Percentiles rank a stretch among this genome's conserved stretches.
Conservation (phyloP, 371 early-diverging fungal genomes). For the Saksenaea vasiformis region DNA sequence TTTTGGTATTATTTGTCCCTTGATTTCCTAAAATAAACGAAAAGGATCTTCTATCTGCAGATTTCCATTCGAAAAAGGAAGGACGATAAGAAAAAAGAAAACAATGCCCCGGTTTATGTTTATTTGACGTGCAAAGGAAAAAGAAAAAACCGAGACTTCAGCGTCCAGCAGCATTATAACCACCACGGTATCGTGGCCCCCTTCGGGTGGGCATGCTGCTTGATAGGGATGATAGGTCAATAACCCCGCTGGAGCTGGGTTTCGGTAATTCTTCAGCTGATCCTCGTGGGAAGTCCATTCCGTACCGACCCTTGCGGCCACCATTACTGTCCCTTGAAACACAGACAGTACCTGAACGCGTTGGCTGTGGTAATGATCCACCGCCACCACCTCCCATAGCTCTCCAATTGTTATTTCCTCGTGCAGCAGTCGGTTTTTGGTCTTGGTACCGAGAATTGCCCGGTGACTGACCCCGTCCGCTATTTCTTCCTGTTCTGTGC, state of each 20-base stretch:
- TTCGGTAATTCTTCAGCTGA: not conserved
- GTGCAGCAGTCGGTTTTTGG: not conserved
- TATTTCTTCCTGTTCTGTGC: not conserved
- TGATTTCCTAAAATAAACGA: no score
- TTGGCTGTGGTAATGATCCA: not conserved
- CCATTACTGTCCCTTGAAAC: not conserved
- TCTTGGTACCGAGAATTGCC: not conserved
- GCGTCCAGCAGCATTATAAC: not conserved
- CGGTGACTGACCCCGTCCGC: not conserved
- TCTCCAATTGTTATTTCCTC: conserved; percentile 2
- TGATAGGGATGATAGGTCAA: not conserved
- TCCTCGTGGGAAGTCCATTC: not conserved
- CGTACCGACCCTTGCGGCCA: not conserved
- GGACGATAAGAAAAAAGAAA: no score
- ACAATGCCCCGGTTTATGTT: no score
- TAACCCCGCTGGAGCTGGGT: conserved; percentile 1
- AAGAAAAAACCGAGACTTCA: not conserved
- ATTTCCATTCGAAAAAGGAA: no score
- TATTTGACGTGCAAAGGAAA: no score
- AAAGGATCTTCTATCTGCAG: no score
- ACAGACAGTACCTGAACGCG: not conserved
- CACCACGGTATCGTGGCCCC: not conserved
- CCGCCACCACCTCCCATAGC: not conserved
- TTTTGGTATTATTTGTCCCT: no score
- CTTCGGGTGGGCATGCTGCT: not conserved